Evolutionary conservation across 2,329 filamentous ascomycete genomes (phyloP), one percentile per base, ranked within the genome.

Genomic region (Corinectria fuckeliana): DNA sequence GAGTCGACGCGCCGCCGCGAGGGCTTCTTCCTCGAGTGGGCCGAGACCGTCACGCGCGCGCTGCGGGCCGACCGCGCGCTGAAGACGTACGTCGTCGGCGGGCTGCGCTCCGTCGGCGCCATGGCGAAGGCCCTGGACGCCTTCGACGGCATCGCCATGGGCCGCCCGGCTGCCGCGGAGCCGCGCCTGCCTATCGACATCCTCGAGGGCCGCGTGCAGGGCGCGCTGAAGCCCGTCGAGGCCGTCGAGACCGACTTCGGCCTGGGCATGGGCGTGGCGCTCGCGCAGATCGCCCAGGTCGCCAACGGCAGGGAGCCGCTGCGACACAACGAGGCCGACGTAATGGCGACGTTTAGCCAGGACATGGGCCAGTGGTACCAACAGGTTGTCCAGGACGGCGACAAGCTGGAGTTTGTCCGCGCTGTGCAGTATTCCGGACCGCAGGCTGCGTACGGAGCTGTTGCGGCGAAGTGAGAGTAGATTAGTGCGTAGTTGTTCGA

Each of bases 141-240:
- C n/a, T n/a, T n/a, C n/a, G n/a, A n/a, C 64, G 86, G 86, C 9
- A 77, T 89, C 1, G 84, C 85, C 2, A 75, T 89, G 21, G 87
- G 53, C 6, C 63, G 76, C 3, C 75, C 77, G 0, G 65, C 69
- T 0, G 60, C 69, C 1, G 68, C 74, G 7, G 77, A 80, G 60
- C 72, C 72, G 1, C 66, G 71, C 10, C 57, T 78, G 1, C 57
- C 73, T 0, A 64, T 58, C 18, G 69, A 74, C 18, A 66, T 77
- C 5, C 57, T 77, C 2, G 45, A 62, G 16, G 69, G 67, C 1
- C 54, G 66, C 0, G 52, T 68, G 4, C 44, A 50, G 18, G 66
- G 67, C 2, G 67, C 66, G 3, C 56, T 69, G 18, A 45, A 55
- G 34, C 68, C 68, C 0, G 9, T 18, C 3, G 60, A 61, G 5